Evolutionary conservation across 345 rosid species (phyloP), one percentile per base, ranked within the genome.

Genomic region (Excoecaria cochinchinensis): DNA sequence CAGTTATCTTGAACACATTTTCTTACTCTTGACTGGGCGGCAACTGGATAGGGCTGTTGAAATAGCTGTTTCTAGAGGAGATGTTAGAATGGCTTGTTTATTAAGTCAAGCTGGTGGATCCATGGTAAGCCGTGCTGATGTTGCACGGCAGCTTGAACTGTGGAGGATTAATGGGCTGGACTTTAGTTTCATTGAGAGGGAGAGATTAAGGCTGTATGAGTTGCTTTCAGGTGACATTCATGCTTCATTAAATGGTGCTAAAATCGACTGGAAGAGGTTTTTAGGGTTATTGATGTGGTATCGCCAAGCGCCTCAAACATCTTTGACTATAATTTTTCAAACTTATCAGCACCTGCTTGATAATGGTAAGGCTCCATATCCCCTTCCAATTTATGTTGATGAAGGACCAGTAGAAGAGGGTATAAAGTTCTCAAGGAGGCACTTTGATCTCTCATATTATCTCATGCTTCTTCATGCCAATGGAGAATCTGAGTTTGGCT

Each of bases 31-130:
- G 76, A 91, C 98, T n/a, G 97, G 98, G 70, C 85, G 98, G 64
- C 97, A 88, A 83, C 84, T 91, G 73, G 93, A 90, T 82, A 86
- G 89, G 56, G 94, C 95, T 73, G 96, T 93, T 72, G 97, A 93
- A 82, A 79, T 93, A 77, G 96, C 99, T 76, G 82, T 89, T 82
- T 90, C 94, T 57, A 88, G 70, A 85, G 99, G 99, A 81, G 99
- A 95, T 84, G 97, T 91, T 67, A 89, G 98, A 74, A 82, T 91
- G 82, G 98, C 97, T 81, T 93, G 98, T 87, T 86, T 95, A 85
- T 82, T 93, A 80, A 93, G 98, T 80, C 98, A 95, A 82, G 96
- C 98, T 77, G 98, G 97, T 78, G 99, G 99, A 25, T 91, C 94
- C 67, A 82, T 81, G 70, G 87, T 87, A 69, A 91, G 86, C 79